Conservation (phyloP, 441 rosid genomes). For the Euphorbia schlechtendalii region DNA sequence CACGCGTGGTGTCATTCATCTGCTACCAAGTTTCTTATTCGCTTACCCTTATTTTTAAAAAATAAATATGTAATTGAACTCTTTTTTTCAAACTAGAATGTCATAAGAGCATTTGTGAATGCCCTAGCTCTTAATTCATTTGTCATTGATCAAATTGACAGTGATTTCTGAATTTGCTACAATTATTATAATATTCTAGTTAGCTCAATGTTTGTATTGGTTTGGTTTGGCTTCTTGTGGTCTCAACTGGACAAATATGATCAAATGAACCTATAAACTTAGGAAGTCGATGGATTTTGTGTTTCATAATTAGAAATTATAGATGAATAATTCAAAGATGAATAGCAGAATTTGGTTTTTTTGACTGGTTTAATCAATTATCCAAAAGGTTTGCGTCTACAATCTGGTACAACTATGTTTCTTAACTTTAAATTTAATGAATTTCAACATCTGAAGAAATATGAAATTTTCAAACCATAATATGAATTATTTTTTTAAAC, state of each 20-base stretch:
- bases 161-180: not conserved
- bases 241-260: not conserved
- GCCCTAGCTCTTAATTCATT: not conserved
- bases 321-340: not conserved
- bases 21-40: not conserved
- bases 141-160: conserved; percentile 4
- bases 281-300: not conserved
- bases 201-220: not conserved
- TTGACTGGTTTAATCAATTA: too few species aligned
- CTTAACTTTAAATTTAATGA: too few species aligned
- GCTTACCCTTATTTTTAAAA: too few species aligned
- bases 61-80: not conserved
- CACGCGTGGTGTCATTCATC: not conserved
- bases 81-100: not conserved
- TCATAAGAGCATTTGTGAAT: not conserved
- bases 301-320: not conserved
- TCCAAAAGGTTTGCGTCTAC: too few species aligned
- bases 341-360: too few species aligned
- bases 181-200: not conserved
- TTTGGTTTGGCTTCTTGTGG: not conserved
- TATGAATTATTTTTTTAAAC: too few species aligned
- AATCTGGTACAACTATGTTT: too few species aligned
- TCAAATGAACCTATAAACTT: not conserved
- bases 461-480: too few species aligned
- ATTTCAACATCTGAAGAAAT: too few species aligned